Evolutionary conservation across 805 yeast genomes (phyloP).

Genomic region (Wickerhamiella shivajii): DNA sequence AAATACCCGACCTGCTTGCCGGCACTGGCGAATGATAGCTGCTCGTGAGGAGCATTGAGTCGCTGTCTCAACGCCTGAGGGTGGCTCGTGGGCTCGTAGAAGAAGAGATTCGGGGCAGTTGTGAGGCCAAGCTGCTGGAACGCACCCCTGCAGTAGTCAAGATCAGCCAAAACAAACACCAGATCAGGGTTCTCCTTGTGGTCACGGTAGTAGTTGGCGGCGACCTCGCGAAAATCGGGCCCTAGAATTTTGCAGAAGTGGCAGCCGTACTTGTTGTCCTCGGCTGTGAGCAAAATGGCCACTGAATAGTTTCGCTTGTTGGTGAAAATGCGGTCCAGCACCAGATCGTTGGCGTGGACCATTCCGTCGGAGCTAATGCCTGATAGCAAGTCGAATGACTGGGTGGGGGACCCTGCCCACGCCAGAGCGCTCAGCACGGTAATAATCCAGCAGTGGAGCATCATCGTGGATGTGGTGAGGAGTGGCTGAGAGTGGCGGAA

Average conservation of each 20-base stretch:
- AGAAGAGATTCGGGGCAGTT: conserved; percentile 64
- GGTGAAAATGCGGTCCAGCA: conserved; percentile 28
- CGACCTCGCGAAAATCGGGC: conserved; percentile 50
- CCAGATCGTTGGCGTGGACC: conserved; percentile 15
- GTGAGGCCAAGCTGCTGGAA: conserved; percentile 42
- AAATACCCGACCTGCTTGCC: conserved; percentile 19
- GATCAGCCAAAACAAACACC: conserved; percentile 64
- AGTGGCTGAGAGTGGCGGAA: too few species aligned
- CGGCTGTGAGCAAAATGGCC: conserved; percentile 59
- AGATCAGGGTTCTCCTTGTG: conserved; percentile 34
- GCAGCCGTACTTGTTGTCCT: conserved; percentile 62
- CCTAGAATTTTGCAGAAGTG: conserved; percentile 52
- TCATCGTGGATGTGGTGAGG: too few species aligned
- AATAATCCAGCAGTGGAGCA: conserved; percentile 1
- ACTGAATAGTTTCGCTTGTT: conserved; percentile 59
- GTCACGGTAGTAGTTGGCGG: conserved; percentile 49
- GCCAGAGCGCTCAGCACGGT: conserved; percentile 1
- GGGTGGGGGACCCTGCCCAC: too few species aligned
- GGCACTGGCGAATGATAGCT: conserved; percentile 18
- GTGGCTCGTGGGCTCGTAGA: conserved; percentile 38
- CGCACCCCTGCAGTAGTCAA: conserved; percentile 37
- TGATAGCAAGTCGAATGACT: conserved; percentile 3
- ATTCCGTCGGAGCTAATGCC: conserved; percentile 15
- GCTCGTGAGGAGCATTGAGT: conserved; percentile 17
- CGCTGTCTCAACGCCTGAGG: conserved; percentile 22